Conservation (phyloP, 306 rosid genomes). For the Trifolium dubium region DNA sequence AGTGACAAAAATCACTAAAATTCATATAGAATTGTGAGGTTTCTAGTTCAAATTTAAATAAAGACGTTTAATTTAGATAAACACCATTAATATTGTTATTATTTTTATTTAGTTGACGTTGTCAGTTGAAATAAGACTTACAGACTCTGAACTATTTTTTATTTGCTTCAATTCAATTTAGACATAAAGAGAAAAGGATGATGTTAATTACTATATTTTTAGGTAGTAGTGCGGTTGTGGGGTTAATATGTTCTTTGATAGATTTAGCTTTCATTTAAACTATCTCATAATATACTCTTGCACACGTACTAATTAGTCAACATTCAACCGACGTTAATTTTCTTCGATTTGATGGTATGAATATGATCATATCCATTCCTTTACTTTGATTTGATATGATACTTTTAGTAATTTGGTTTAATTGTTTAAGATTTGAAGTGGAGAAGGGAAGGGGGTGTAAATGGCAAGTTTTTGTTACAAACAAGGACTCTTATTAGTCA, state of each 20-base stretch:
- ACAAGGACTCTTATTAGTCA: conserved; percentile 61
- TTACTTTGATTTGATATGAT: conserved; percentile 20
- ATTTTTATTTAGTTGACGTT: too few species aligned
- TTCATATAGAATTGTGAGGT: too few species aligned
- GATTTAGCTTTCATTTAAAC: not conserved
- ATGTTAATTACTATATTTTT: too few species aligned
- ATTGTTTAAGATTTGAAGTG: not conserved
- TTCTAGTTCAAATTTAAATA: too few species aligned
- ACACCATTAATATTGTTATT: too few species aligned
- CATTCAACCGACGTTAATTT: conserved; percentile 50
- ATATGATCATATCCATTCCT: conserved; percentile 38
- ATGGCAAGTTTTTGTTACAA: conserved; percentile 45
- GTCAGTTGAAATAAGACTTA: too few species aligned
- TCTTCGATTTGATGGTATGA: not conserved
- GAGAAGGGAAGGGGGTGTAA: not conserved
- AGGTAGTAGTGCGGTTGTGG: not conserved
- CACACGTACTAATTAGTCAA: conserved; percentile 48
- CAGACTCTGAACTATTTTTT: too few species aligned
- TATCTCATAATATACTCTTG: conserved; percentile 14
- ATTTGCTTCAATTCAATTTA: too few species aligned
- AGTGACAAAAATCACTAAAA: too few species aligned
- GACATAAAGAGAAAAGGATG: too few species aligned
- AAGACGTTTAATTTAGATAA: too few species aligned
- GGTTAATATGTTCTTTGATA: not conserved
- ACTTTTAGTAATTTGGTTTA: not conserved